A percentile compares a stretch with the other conserved stretches of the same genome.
Conservation (phyloP, 2,329 filamentous ascomycete genomes). For the Talaromyces albobiverticillius region DNA sequence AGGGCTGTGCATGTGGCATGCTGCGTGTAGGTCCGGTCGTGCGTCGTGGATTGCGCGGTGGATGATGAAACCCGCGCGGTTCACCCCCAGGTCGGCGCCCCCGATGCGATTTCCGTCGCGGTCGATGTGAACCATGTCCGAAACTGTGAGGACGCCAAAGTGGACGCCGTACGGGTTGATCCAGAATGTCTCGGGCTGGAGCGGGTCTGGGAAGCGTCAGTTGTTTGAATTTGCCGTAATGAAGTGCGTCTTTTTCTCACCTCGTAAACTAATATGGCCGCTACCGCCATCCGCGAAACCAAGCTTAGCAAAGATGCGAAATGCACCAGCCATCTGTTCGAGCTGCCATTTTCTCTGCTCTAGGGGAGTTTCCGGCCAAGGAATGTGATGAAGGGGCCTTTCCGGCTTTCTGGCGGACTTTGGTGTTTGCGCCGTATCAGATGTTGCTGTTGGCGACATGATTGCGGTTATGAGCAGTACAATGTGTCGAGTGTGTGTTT, state of each 20-base stretch:
- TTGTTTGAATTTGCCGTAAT: not conserved
- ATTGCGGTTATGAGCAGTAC: not conserved
- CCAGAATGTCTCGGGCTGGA: slow-evolving; percentile 28
- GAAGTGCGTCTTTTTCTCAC: slow-evolving; percentile 1
- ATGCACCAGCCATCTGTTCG: slow-evolving; percentile 20
- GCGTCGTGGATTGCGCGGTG: slow-evolving; percentile 46
- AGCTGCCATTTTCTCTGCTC: slow-evolving; percentile 15
- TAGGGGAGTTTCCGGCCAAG: slow-evolving; percentile 6
- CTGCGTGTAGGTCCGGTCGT: slow-evolving; percentile 45
- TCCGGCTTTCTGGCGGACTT: slow-evolving; percentile 1
- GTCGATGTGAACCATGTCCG: slow-evolving; percentile 46
- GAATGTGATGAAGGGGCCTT: slow-evolving; percentile 11
- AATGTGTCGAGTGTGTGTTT: not conserved
- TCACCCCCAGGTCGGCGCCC: slow-evolving; percentile 39
- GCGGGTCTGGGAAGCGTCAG: slow-evolving; percentile 18
- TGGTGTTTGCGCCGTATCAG: not conserved
- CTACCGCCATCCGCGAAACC: slow-evolving; percentile 20
- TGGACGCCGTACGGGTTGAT: slow-evolving; percentile 43
- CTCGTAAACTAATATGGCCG: slow-evolving; percentile 20
- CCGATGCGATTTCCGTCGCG: slow-evolving; percentile 42
- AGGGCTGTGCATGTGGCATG: slow-evolving; percentile 45
- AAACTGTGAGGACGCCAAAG: slow-evolving; percentile 44
- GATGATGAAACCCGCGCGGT: slow-evolving; percentile 48
- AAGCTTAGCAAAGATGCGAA: slow-evolving; percentile 22
- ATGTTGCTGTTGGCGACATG: slow-evolving; percentile 10